Evolutionary conservation across 2,329 filamentous ascomycete genomes (phyloP).

Genomic region (Drechslera avenae): DNA sequence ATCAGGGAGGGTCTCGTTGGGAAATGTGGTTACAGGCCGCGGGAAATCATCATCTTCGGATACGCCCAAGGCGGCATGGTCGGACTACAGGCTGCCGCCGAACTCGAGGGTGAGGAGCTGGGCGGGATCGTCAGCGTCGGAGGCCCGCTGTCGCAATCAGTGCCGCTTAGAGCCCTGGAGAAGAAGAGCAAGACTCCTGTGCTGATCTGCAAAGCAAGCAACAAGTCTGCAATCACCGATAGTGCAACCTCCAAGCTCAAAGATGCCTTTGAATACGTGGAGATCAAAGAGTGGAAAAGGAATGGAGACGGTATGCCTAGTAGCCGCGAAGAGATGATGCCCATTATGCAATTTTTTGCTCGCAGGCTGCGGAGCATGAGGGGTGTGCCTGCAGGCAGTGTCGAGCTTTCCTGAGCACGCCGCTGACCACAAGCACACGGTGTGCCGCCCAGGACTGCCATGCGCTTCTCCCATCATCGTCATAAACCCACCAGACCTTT

Average conservation of each 20-base stretch:
- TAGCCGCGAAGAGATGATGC: slow-evolving; percentile 82
- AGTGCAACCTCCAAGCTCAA: slow-evolving; percentile 68
- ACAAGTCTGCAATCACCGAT: slow-evolving; percentile 61
- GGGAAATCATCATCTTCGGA: slow-evolving; percentile 61
- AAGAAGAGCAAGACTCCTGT: slow-evolving; percentile 67
- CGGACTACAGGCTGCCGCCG: slow-evolving; percentile 53
- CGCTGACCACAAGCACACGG: neutral
- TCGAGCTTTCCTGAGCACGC: slow-evolving; percentile 51
- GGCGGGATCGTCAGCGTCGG: slow-evolving; percentile 69
- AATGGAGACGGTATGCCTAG: slow-evolving; percentile 81
- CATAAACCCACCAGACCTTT: neutral
- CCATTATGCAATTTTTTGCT: slow-evolving; percentile 84
- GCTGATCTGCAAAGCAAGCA: slow-evolving; percentile 63
- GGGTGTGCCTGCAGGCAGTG: slow-evolving; percentile 59
- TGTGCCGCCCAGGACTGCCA: no score
- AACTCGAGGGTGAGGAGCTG: slow-evolving; percentile 49
- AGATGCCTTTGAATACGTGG: slow-evolving; percentile 62
- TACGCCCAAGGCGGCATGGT: slow-evolving; percentile 65
- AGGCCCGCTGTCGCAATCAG: slow-evolving; percentile 57
- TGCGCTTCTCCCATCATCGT: neutral
- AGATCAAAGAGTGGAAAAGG: slow-evolving; percentile 55
- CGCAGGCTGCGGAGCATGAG: slow-evolving; percentile 64
- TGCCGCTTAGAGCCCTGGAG: slow-evolving; percentile 33
- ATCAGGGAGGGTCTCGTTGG: slow-evolving; percentile 53
- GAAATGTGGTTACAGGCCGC: slow-evolving; percentile 56